phyloP scores from a whole-genome alignment of 805 yeast species.

The Ogataea naganishii region DNA sequence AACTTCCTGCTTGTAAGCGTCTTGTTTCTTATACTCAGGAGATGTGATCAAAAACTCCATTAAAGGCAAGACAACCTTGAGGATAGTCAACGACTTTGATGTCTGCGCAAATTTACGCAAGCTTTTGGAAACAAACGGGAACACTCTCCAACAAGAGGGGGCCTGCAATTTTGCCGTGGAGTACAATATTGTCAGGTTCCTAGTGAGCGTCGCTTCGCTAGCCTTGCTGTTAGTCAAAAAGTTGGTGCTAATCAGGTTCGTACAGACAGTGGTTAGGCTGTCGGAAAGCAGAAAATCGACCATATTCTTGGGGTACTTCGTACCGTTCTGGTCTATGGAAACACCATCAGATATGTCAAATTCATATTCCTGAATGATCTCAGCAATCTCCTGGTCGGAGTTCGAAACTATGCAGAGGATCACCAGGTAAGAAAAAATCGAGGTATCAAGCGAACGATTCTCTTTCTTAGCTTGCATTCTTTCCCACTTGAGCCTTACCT shows the following conservation, averaged over 20 bases:
- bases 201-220: slow-evolving; percentile 5
- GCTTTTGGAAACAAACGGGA: slow-evolving; percentile 8
- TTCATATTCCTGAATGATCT: too few relatives aligned
- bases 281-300: too few relatives aligned
- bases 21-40: slow-evolving; percentile 21
- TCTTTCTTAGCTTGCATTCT: slow-evolving; percentile 4
- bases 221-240: too few relatives aligned
- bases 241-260: too few relatives aligned
- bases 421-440: slow-evolving; percentile 23
- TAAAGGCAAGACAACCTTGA: slow-evolving; percentile 16
- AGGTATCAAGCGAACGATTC: slow-evolving; percentile 7
- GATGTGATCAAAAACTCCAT: slow-evolving; percentile 18
- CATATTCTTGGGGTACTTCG: too few relatives aligned
- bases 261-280: too few relatives aligned
- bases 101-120: slow-evolving; percentile 15
- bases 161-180: slow-evolving; percentile 4
- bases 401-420: slow-evolving; percentile 25
- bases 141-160: slow-evolving; percentile 14
- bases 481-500: slow-evolving; percentile 30
- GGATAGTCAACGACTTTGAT: slow-evolving; percentile 13
- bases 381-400: too few relatives aligned
- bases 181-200: slow-evolving; percentile 4
- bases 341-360: too few relatives aligned
- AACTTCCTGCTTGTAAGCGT: slow-evolving; percentile 12
- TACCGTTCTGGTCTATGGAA: too few relatives aligned